Conservation (phyloP, 2,329 filamentous ascomycete species). For the Trichoderma asperellum region DNA sequence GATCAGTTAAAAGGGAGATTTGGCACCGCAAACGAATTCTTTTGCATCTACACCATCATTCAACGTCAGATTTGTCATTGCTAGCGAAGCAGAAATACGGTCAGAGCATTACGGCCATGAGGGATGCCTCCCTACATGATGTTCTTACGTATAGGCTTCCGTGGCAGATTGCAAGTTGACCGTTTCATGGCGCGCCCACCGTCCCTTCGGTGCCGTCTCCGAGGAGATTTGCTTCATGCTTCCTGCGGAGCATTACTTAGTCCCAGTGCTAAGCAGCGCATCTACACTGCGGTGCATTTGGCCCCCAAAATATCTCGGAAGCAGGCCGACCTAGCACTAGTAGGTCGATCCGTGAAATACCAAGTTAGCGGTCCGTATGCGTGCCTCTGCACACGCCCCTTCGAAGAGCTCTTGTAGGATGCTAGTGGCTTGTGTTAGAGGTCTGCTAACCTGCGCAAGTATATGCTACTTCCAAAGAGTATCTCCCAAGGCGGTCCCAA, state of each 20-base stretch:
- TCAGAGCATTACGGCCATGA: not conserved
- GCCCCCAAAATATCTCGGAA: conserved; percentile 5
- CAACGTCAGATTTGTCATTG: not conserved
- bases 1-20: too few relatives aligned
- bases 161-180: not conserved
- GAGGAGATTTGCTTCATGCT: not conserved
- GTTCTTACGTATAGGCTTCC: not conserved
- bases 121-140: not conserved
- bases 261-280: not conserved
- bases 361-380: not conserved
- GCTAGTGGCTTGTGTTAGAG: not conserved
- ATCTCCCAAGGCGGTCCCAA: not conserved
- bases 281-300: not conserved
- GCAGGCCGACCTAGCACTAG: not conserved
- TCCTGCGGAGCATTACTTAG: not conserved
- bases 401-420: not conserved
- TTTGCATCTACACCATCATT: not conserved
- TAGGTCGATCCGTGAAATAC: not conserved
- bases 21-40: not conserved
- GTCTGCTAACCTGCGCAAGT: conserved; percentile 7
- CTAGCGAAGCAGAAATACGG: not conserved
- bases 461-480: not conserved
- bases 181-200: not conserved
- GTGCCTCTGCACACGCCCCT: conserved; percentile 10
- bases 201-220: not conserved